Evolutionary conservation across 495 filamentous ascomycete species (phyloP), one percentile per base, ranked within the genome.

Genomic region (Astrothelium macrocarpum): DNA sequence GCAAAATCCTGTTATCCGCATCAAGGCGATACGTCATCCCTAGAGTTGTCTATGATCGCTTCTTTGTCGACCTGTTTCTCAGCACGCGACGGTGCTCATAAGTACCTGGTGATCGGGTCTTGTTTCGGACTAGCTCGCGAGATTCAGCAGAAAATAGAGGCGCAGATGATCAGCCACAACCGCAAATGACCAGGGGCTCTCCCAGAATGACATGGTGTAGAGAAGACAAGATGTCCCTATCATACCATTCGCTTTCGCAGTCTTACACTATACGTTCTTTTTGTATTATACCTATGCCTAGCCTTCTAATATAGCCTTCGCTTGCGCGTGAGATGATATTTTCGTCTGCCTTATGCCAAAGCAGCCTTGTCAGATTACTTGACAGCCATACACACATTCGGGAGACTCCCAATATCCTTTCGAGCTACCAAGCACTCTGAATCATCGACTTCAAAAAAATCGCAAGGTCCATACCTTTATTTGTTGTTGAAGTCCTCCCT

Each of bases 1-100:
- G n/a, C 26, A 20, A 16, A 59, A 7, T 7, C 7, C 7, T 14
- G 25, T 16, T 29, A 16, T 29, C 56, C 14, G 4, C 56, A 25
- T 31, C 32, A 25, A 5, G 20, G 56, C 56, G n/a, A 26, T 20
- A 59, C 26, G 32, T 31, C 28, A 59, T 16, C 12, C 10, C 7
- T 25, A 3, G 25, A 29, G 32, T 26, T 20, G 56, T 36, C 32
- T 56, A n/a, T 56, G 26, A 56, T 29, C 7, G 5, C 26, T 56
- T 59, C 56, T 59, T 59, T 32, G 56, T 36, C 28, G 7, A 26
- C 56, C 56, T n/a, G 31, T 31, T 31, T 36, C 26, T 59, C 56
- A 59, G 56, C 56, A 59, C 28, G 56, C 28, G 28, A 59, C 32
- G 45, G 45, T n/a, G 45, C 23, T 18, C 5, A 12, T 5, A 49